Base-by-base conservation (phyloP, 345 rosid species). In the Zanthoxylum bungeanum region DNA sequence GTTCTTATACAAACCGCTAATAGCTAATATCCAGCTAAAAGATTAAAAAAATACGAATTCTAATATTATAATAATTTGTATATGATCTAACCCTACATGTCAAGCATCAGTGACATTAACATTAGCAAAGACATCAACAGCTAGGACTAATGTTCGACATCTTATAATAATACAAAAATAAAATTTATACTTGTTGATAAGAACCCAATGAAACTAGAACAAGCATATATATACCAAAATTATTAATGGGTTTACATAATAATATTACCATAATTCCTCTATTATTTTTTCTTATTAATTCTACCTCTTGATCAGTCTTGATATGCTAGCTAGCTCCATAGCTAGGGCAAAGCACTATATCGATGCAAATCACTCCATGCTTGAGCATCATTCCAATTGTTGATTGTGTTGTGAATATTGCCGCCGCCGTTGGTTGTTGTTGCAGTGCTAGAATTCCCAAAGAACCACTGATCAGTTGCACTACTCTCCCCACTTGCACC, bases 391-490 rank as follows among this genome's bases (percentile, higher is more conserved):
- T 70, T 76, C 85, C 87, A 79, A 75, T 78, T 73, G 64, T 50
- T 44, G 16, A 44, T 50, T 42, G 69, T 33, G 71, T 64, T 61
- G 33, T 63, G 66, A 46, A 72, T 76, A n/a, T n/a, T n/a, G n/a
- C n/a, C n/a, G 28, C 77, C 86, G 56, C 61, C 47, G 52, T n/a
- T n/a, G n/a, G 67, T 74, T 7, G 79, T 67, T 59, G 75, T 57
- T 1, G 85, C 75, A 37, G 84, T 77, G 69, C 80, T 75, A 52
- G 75, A 81, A 73, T 84, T 85, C 52, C 90, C 91, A 44, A 89
- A 85, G 84, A 84, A 87, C 94, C 91, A 89, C 56, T n/a, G n/a
- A n/a, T 89, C 91, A 2, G 88, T 87, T 17, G 85, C 80, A 5
- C 82, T 44, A 44, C 19, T 55, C 28, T 78, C 83, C 25, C 80